These are phyloP conservation scores for Neolentinus lepideus DNA, from an alignment of 1,284 basidiomycete species.

Conservation along the genomic window DNA sequence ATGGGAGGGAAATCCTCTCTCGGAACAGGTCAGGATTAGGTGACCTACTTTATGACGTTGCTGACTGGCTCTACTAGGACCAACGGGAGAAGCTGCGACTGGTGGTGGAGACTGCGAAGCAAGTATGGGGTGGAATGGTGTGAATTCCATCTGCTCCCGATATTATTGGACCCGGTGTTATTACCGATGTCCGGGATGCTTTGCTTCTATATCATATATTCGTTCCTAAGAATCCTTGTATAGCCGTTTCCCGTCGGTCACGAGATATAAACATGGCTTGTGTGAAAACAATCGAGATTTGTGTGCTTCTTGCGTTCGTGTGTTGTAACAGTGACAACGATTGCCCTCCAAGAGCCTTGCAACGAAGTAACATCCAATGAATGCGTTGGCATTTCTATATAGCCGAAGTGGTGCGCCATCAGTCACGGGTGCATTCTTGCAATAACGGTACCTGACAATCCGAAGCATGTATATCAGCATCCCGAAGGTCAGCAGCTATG, in stretches of 20 bases:
- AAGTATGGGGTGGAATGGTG: conserved; percentile 33
- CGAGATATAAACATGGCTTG: neutral
- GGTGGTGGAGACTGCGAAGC: conserved; percentile 43
- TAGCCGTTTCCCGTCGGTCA: neutral
- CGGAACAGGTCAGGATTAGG: conserved; percentile 33
- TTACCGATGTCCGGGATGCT: neutral
- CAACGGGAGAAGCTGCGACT: conserved; percentile 42
- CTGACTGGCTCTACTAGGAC: conserved; percentile 26
- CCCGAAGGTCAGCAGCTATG: neutral
- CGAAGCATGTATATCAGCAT: neutral
- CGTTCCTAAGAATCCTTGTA: neutral
- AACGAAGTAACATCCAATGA: too few relatives aligned
- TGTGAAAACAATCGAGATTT: neutral
- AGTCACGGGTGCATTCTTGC: too few relatives aligned
- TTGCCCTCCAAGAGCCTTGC: too few relatives aligned
- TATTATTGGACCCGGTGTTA: neutral
- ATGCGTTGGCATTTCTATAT: too few relatives aligned
- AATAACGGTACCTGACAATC: too few relatives aligned
- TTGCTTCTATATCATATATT: neutral
- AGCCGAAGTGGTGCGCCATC: too few relatives aligned
- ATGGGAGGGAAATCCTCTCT: conserved; percentile 56
- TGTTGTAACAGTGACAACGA: too few relatives aligned
- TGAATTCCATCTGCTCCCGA: neutral
- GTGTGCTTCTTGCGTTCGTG: neutral
- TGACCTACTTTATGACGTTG: neutral